Evolutionary conservation across 2,329 filamentous ascomycete genomes (phyloP).

Genomic region (Ascochyta viciae-villosae): DNA sequence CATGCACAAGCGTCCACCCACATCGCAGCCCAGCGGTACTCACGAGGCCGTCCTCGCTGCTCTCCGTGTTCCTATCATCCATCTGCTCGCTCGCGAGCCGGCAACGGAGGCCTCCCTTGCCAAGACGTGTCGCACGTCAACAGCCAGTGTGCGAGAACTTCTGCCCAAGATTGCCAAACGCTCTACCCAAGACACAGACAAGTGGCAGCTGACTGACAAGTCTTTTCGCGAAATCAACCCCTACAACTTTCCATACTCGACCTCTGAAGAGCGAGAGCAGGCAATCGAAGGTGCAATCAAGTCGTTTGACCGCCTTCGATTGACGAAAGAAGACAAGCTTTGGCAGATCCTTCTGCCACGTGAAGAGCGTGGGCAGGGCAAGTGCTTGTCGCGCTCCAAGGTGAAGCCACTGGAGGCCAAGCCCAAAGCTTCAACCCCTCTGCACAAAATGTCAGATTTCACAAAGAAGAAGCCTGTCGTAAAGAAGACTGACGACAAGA

Average conservation of each 20-base stretch:
- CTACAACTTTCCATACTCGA: slow-evolving; percentile 66
- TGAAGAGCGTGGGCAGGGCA: slow-evolving; percentile 68
- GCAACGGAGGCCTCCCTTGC: slow-evolving; percentile 41
- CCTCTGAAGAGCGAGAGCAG: slow-evolving; percentile 61
- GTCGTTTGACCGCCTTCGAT: slow-evolving; percentile 67
- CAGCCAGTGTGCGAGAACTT: slow-evolving; percentile 40
- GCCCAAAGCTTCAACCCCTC: slow-evolving; percentile 42
- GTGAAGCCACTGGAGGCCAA: slow-evolving; percentile 52
- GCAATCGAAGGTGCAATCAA: slow-evolving; percentile 69
- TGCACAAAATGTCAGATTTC: slow-evolving; percentile 50
- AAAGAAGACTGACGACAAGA: slow-evolving; percentile 55
- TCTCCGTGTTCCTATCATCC: slow-evolving; percentile 54
- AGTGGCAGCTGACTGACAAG: slow-evolving; percentile 61
- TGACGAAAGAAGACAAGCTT: slow-evolving; percentile 65
- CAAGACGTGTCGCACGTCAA: slow-evolving; percentile 40
- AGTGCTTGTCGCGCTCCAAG: slow-evolving; percentile 65
- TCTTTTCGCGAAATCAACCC: slow-evolving; percentile 68
- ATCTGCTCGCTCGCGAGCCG: slow-evolving; percentile 60
- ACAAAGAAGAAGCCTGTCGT: slow-evolving; percentile 52
- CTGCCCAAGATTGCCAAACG: slow-evolving; percentile 60
- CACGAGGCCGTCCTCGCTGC: slow-evolving; percentile 47
- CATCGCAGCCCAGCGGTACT: slow-evolving; percentile 50
- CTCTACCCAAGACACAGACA: slow-evolving; percentile 54
- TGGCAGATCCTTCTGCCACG: slow-evolving; percentile 69
- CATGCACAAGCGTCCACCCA: slow-evolving; percentile 47